phyloP scores from a whole-genome alignment of 805 yeast species.

The Phaffomyces opuntiae region DNA sequence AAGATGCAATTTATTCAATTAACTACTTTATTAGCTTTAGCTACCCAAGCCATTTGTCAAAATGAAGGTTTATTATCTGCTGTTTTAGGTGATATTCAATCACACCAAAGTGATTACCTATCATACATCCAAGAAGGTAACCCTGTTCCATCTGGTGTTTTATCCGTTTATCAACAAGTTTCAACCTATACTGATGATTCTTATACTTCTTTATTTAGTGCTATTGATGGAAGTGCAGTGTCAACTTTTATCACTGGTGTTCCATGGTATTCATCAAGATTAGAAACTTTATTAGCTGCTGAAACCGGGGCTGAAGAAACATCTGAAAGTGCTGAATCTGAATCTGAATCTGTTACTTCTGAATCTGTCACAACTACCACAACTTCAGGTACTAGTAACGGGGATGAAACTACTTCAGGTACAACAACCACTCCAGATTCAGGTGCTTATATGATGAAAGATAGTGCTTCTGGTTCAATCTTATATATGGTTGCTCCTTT shows the following conservation, averaged over 20 bases:
- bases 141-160: conserved; percentile 25
- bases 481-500: conserved; percentile 14
- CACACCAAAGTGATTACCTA: conserved; percentile 16
- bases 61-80: conserved; percentile 1
- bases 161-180: conserved; percentile 22
- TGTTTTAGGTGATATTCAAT: conserved; percentile 13
- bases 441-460: conserved; percentile 1
- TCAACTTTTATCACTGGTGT: conserved; percentile 23
- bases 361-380: conserved; percentile 34
- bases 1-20: background rate
- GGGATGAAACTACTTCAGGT: background rate
- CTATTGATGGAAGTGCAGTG: conserved; percentile 22
- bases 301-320: conserved; percentile 2
- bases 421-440: conserved; percentile 3
- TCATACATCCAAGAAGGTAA: conserved; percentile 16
- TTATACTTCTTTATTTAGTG: conserved; percentile 25
- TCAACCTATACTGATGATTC: conserved; percentile 28
- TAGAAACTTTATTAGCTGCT: conserved; percentile 11
- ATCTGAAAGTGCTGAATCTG: conserved; percentile 3
- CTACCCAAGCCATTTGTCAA: background rate
- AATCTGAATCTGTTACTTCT: conserved; percentile 6
- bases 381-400: conserved; percentile 3
- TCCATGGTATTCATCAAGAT: conserved; percentile 26
- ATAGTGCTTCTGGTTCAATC: conserved; percentile 7
- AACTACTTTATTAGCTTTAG: conserved; percentile 3